Base-by-base conservation (phyloP, 768 basidiomycete genomes). In the Suillus discolor region DNA sequence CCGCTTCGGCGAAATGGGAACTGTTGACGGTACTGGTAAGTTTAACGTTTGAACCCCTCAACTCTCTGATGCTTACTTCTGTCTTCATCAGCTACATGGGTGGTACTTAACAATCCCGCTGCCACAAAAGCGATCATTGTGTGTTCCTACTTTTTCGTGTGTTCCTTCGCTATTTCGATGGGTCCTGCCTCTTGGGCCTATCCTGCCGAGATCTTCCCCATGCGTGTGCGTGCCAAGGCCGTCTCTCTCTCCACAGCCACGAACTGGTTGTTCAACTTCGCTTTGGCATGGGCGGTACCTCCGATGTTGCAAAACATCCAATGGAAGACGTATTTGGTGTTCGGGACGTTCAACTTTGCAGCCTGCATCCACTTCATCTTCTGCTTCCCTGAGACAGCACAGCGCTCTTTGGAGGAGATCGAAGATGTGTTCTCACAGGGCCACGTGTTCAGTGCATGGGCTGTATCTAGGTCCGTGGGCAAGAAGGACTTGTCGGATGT, bases 161-260 rank as follows among this genome's bases (percentile, higher is more conserved):
- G 87, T 79, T 85, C 82, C 67, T 91, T 89, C 72, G 89, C 90
- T 16, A 82, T 89, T 69, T 89, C 88, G 36, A 87, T 91, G 83
- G 91, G 90, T n/a, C 90, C 90, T 8, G 87, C 87, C 2, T 87
- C 86, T n/a, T 87, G 86, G 86, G 87, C 86, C 73, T 92, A 92
- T 71, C 88, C 89, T 23, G 88, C 89, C 9, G 89, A 90, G 70
- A 80, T 90, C 79, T 86, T 88, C 71, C 89, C 89, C 6, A 80
- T 85, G 83, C 87, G 86, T 66, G 84, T 89, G 28, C 85, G 91
- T 36, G 88, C 85, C 65, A 92, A 85, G 71, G 85, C 84, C 0
- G 84, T 85, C 45, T 77, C 84, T 2, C 62, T 85, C 55, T 69
- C 84, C 0, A 74, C 75, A 1, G 76, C 78, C 34, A 72, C 78